Conservation (phyloP, 345 rosid genomes). For the Bruguiera gymnorhiza region DNA sequence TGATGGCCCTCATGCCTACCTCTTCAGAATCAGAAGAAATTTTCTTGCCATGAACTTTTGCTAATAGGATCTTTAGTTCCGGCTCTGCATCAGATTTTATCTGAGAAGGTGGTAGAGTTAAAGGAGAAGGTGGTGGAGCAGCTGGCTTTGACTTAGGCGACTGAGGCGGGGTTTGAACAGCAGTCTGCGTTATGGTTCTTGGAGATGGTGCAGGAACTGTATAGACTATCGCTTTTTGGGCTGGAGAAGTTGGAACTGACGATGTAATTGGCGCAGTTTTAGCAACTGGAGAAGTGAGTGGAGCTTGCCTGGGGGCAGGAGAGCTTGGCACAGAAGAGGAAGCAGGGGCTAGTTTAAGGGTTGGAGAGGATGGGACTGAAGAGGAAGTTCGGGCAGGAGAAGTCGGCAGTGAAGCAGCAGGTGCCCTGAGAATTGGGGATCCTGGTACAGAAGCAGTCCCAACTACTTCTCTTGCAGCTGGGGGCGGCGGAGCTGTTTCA, state of each 20-base stretch:
- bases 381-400: conserved; percentile 1
- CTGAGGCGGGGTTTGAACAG: conserved; percentile 33
- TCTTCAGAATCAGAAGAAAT: conserved; percentile 40
- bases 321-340: conserved; percentile 12
- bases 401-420: conserved; percentile 23
- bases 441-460: conserved; percentile 10
- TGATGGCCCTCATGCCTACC: conserved; percentile 49
- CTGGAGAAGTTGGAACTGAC: conserved; percentile 10
- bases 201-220: conserved; percentile 20
- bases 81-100: conserved; percentile 33
- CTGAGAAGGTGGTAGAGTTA: conserved; percentile 66
- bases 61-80: conserved; percentile 36
- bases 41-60: conserved; percentile 32
- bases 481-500: conserved; percentile 29
- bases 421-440: conserved; percentile 8
- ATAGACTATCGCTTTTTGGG: not conserved
- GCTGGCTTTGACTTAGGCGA: conserved; percentile 39
- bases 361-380: conserved; percentile 6
- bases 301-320: conserved; percentile 4
- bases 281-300: conserved; percentile 37
- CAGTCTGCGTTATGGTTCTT: conserved; percentile 17
- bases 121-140: conserved; percentile 67
- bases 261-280: conserved; percentile 17
- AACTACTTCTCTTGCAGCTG: not conserved
- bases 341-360: not conserved